Evolutionary conservation across 2,329 filamentous ascomycete genomes (phyloP).

Genomic region (Colletotrichum cordylinicola): DNA sequence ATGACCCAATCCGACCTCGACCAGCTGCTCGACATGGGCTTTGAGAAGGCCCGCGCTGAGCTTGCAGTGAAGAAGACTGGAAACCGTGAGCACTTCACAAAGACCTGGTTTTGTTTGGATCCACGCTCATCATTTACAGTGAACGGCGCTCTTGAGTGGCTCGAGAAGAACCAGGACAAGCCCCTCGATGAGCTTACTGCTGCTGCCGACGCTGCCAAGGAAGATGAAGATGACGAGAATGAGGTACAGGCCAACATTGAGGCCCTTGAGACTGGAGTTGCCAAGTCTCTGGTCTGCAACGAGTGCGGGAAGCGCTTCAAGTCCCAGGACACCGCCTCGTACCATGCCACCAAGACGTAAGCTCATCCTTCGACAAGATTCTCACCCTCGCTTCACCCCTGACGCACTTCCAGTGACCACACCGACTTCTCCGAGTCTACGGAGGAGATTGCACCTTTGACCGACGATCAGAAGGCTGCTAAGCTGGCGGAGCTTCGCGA

Average conservation of each 20-base stretch:
- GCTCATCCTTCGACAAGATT: conserved; percentile 28
- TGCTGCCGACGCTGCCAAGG: conserved; percentile 36
- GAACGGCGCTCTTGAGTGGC: conserved; percentile 90
- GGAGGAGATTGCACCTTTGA: conserved; percentile 88
- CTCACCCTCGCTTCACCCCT: background rate
- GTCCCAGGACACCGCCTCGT: conserved; percentile 81
- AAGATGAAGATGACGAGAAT: conserved; percentile 50
- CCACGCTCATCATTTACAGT: conserved; percentile 54
- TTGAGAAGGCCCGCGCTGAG: conserved; percentile 81
- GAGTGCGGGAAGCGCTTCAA: conserved; percentile 94
- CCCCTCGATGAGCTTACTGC: conserved; percentile 80
- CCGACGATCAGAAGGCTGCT: conserved; percentile 88
- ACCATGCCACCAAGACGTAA: conserved; percentile 86
- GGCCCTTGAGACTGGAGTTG: conserved; percentile 73
- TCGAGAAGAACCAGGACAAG: conserved; percentile 90
- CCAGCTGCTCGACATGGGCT: conserved; percentile 74
- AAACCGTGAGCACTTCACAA: conserved; percentile 65
- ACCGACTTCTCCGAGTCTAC: conserved; percentile 92
- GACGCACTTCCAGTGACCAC: conserved; percentile 67
- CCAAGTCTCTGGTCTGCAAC: conserved; percentile 88
- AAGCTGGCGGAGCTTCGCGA: conserved; percentile 77
- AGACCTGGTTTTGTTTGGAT: too few species aligned
- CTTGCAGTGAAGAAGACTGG: conserved; percentile 85
- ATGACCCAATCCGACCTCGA: conserved; percentile 67
- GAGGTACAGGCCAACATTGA: conserved; percentile 62